A percentile compares a stretch with the other conserved stretches of the same genome.
phyloP scores from a whole-genome alignment of 2,329 filamentous ascomycete species.

The Penicillium sp. region DNA sequence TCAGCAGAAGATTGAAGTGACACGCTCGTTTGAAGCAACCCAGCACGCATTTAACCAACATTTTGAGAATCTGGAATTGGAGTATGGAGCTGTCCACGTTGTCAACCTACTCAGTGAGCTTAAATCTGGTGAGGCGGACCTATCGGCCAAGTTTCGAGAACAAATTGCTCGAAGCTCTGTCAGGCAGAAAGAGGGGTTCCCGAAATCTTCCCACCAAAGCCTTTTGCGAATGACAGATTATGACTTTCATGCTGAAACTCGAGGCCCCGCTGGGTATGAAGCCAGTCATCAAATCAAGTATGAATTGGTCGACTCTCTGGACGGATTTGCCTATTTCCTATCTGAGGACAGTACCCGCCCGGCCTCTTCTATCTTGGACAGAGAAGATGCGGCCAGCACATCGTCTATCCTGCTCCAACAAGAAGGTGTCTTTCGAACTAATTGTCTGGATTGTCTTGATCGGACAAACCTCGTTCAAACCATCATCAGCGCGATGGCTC shows the following conservation, averaged over 20 bases:
- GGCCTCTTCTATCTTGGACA: constrained; percentile 48
- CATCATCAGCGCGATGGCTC: constrained; percentile 90
- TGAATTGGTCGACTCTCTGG: constrained; percentile 77
- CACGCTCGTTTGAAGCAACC: constrained; percentile 84
- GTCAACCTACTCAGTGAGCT: constrained; percentile 92
- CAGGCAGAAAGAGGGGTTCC: constrained; percentile 61
- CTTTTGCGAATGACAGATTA: constrained; percentile 84
- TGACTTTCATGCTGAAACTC: constrained; percentile 95
- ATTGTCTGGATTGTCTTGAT: constrained; percentile 94
- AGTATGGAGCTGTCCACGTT: constrained; percentile 89
- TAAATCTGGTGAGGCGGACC: constrained; percentile 83
- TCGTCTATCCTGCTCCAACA: constrained; percentile 80
- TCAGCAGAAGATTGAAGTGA: constrained; percentile 93
- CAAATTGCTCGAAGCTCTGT: constrained; percentile 78
- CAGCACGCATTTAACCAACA: constrained; percentile 96
- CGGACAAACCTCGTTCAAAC: constrained; percentile 96
- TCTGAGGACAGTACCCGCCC: constrained; percentile 70
- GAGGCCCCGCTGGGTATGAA: constrained; percentile 84
- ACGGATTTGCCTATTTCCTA: constrained; percentile 91
- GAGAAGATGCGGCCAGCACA: constrained; percentile 46
- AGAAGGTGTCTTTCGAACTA: constrained; percentile 93
- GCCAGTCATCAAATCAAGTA: constrained; percentile 83
- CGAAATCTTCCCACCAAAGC: constrained; percentile 68
- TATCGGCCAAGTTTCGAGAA: constrained; percentile 78
- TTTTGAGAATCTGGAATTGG: constrained; percentile 82